Base-by-base conservation (phyloP, 768 basidiomycete genomes). In the Phlegmacium glaucopus region DNA sequence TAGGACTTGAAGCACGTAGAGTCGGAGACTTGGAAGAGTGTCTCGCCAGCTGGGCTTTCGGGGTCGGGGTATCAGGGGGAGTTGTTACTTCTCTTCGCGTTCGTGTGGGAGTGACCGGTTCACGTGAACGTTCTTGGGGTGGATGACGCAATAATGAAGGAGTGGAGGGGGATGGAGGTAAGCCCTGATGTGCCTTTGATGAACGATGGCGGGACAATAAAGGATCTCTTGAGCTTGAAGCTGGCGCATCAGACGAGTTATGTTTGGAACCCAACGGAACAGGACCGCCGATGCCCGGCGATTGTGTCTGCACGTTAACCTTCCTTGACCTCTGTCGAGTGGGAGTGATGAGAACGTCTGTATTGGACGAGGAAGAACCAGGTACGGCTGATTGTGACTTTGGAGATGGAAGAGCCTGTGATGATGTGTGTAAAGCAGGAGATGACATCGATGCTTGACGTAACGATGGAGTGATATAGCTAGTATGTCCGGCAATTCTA, bases 391-490 rank as follows among this genome's bases (percentile, higher is more conserved):
- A 62, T 49, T 72, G 75, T 34, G 77, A 75, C 58, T 71, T 75
- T n/a, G 77, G 72, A 29, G 81, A 78, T 42, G 77, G 75, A 42
- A 74, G 58, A 28, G 77, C 69, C 65, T 78, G 75, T 22, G 81
- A 80, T 42, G 78, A 78, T 46, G 84, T 73, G 57, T 85, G 82
- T 37, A 90, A 64, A 25, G 82, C 76, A 44, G 88, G 87, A 16
- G 86, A 87, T 47, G 87, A 90, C 72, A 85, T 75, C 39, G 88
- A 86, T 32, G 78, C 87, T 51, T 76, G 77, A 46, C 80, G 76
- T 50, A 88, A 65, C 30, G 85, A 86, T 37, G 86, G 86, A 37
- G 80, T 74, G 50, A 76, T 67, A 68, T 79, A 88, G 61, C 72
- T 76, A 42, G 78, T 75, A 60, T 72, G 74, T 41, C 80, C 82